Evolutionary conservation across 1,139 yeast species (phyloP).

Genomic region (Saccharomyces hybrid): DNA sequence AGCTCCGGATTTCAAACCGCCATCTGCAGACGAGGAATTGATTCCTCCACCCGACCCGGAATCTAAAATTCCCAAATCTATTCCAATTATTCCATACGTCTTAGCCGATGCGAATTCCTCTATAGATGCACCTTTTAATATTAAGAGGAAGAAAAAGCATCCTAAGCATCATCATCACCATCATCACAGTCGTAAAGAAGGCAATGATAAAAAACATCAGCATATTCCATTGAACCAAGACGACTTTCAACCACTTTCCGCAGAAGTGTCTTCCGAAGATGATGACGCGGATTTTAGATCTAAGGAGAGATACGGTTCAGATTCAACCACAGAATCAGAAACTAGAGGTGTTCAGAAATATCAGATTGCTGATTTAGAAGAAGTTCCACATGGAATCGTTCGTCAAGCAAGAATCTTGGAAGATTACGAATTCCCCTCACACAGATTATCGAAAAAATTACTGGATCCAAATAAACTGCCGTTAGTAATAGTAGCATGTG

Average conservation of each 20-base stretch:
- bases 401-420: constrained; percentile 71
- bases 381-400: constrained; percentile 88
- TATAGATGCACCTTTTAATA: constrained; percentile 58
- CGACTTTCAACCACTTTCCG: constrained; percentile 40
- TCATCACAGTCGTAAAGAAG: background rate
- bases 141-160: constrained; percentile 1
- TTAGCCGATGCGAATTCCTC: constrained; percentile 67
- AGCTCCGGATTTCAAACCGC: constrained; percentile 73
- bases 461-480: constrained; percentile 78
- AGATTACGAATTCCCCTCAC: constrained; percentile 75
- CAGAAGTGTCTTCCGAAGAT: constrained; percentile 36
- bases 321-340: constrained; percentile 7
- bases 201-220: constrained; percentile 10
- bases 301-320: constrained; percentile 2
- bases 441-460: constrained; percentile 66
- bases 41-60: constrained; percentile 66
- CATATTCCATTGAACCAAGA: constrained; percentile 40
- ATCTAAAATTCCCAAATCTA: constrained; percentile 63
- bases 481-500: constrained; percentile 91
- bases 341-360: constrained; percentile 45
- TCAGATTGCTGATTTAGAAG: constrained; percentile 90
- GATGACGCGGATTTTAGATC: constrained; percentile 11
- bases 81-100: constrained; percentile 69
- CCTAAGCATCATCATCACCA: background rate
- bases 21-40: constrained; percentile 50